Percentiles rank a stretch among this genome's conserved stretches.
phyloP scores from a whole-genome alignment of 345 rosid species.

The Populus euphratica region DNA sequence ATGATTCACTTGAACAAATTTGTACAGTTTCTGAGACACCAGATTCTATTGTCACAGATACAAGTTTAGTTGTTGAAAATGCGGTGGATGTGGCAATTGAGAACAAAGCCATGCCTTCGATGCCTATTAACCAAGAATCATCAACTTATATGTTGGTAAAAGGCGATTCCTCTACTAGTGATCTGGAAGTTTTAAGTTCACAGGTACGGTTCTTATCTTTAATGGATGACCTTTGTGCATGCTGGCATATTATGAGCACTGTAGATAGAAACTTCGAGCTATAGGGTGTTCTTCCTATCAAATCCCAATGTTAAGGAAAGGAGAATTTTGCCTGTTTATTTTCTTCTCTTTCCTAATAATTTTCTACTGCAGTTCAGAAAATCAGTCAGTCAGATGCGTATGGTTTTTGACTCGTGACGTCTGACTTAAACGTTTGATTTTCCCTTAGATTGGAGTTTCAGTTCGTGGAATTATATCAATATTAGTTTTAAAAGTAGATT shows the following conservation, averaged over 20 bases:
- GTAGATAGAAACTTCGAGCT: not conserved
- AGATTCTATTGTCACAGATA: constrained; percentile 27
- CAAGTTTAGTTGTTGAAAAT: constrained; percentile 38
- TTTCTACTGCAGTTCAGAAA: not conserved
- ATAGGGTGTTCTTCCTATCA: not conserved
- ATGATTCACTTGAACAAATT: constrained; percentile 26
- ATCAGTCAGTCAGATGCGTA: not conserved
- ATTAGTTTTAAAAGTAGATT: not conserved
- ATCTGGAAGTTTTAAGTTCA: constrained; percentile 27
- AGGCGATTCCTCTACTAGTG: constrained; percentile 31
- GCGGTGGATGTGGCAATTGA: constrained; percentile 33
- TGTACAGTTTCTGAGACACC: constrained; percentile 38
- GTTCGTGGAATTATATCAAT: no score
- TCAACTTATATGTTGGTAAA: constrained; percentile 32
- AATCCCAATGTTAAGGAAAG: not conserved
- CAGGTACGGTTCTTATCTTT: constrained; percentile 28
- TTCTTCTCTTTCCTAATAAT: not conserved
- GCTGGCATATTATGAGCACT: not conserved
- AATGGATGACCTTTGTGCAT: not conserved
- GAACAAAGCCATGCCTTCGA: constrained; percentile 28
- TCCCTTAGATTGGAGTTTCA: not conserved
- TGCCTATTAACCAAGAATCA: constrained; percentile 31
- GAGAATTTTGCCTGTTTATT: not conserved
- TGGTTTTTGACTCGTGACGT: not conserved
- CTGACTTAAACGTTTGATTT: not conserved